Evolutionary conservation across 108 stramenopile species (phyloP).

Genomic region (Epithemia pelagica): DNA sequence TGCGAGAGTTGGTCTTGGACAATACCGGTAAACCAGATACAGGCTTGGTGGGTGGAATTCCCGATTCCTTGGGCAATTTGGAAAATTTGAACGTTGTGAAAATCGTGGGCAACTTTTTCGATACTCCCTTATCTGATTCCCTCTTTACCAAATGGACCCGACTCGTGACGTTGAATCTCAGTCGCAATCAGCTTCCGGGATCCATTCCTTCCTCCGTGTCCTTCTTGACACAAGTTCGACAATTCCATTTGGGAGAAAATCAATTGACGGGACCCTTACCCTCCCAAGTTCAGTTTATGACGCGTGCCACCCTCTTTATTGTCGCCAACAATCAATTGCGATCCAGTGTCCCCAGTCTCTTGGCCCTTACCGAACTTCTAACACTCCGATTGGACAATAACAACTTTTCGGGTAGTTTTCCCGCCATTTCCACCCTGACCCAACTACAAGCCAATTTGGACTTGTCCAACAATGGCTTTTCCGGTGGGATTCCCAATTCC

Average conservation of each 20-base stretch:
- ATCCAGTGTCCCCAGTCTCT: not conserved
- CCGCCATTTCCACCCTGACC: not conserved
- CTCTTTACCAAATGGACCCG: not conserved
- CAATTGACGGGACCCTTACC: conserved; percentile 11
- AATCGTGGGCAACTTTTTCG: not conserved
- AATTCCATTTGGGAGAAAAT: not conserved
- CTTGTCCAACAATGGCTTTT: not conserved
- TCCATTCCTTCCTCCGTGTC: not conserved
- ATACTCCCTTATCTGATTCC: not conserved
- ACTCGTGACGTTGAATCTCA: not conserved
- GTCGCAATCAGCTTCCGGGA: not conserved
- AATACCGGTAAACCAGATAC: not conserved
- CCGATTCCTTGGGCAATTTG: not conserved
- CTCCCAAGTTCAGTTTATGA: not conserved
- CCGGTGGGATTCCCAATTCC: not conserved
- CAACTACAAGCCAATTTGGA: not conserved
- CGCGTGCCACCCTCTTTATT: not conserved
- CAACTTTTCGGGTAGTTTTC: not conserved
- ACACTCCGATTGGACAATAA: conserved; percentile 4
- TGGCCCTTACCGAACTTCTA: not conserved
- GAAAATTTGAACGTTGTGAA: not conserved
- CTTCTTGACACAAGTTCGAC: not conserved
- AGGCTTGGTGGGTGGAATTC: not conserved
- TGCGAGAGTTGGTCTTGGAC: not conserved
- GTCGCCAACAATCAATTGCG: not conserved